phyloP scores from a whole-genome alignment of 805 yeast species.

The Nakazawaea ernobii region DNA sequence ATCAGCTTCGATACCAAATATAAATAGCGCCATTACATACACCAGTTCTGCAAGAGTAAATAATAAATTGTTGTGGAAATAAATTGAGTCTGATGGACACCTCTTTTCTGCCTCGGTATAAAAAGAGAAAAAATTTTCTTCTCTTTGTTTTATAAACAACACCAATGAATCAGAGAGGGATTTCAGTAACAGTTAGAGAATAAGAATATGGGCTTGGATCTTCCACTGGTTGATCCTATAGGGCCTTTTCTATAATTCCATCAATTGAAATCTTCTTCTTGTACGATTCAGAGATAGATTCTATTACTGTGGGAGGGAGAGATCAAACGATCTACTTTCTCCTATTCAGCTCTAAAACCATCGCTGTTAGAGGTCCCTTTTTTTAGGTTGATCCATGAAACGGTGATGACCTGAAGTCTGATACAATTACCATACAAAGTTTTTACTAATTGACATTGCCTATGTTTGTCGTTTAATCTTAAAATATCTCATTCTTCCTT shows the following conservation, averaged over 20 bases:
- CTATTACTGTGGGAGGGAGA: constrained; percentile 19
- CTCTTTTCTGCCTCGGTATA: background rate
- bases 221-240: no score
- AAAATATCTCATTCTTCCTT: background rate
- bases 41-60: no score
- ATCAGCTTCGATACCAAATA: no score
- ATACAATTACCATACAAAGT: constrained; percentile 37
- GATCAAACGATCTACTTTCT: constrained; percentile 3
- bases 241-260: background rate
- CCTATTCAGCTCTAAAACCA: constrained; percentile 86
- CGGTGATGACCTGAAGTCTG: constrained; percentile 94
- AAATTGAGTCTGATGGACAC: background rate
- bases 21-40: no score
- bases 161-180: background rate
- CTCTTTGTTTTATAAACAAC: no score
- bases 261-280: background rate
- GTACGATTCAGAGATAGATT: constrained; percentile 11
- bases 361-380: constrained; percentile 94
- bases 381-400: constrained; percentile 78
- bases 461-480: background rate
- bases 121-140: background rate
- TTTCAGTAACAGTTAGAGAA: constrained; percentile 3
- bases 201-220: background rate
- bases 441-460: background rate
- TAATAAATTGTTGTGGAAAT: background rate